phyloP scores from a whole-genome alignment of 257 asterid species.

The Rauvolfia tetraphylla region DNA sequence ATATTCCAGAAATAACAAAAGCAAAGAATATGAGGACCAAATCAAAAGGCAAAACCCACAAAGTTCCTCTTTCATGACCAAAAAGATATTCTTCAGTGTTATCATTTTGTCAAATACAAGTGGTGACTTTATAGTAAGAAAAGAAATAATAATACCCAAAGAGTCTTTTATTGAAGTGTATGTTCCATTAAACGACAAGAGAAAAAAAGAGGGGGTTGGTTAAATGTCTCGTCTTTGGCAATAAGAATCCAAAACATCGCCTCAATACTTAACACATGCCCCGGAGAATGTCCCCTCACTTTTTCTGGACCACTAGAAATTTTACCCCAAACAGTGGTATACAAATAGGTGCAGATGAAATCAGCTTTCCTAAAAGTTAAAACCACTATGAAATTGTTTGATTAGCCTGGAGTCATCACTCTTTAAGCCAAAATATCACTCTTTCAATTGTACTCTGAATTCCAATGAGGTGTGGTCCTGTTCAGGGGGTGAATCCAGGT shows the following conservation, averaged over 20 bases:
- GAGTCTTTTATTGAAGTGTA: not conserved
- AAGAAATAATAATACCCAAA: not conserved
- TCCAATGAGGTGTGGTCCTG: not conserved
- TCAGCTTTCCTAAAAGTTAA: not conserved
- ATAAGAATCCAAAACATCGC: slow-evolving; percentile 7
- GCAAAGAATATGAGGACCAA: slow-evolving; percentile 12
- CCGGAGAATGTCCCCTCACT: slow-evolving; percentile 8
- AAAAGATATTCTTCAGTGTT: slow-evolving; percentile 10
- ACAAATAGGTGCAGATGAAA: not conserved
- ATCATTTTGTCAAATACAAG: slow-evolving; percentile 8
- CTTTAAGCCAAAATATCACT: not conserved
- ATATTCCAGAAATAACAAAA: slow-evolving; percentile 15
- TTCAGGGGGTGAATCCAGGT: too few relatives aligned
- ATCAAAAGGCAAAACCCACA: not conserved
- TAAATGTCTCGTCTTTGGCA: slow-evolving; percentile 25
- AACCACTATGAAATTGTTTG: not conserved
- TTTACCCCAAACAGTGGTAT: slow-evolving; percentile 2
- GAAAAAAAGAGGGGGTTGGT: slow-evolving; percentile 22
- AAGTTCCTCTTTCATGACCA: not conserved
- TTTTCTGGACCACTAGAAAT: not conserved
- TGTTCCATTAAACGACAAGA: slow-evolving; percentile 34
- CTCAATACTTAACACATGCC: not conserved
- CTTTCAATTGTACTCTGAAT: not conserved
- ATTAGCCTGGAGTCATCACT: not conserved
- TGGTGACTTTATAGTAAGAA: slow-evolving; percentile 4